These are phyloP conservation scores for Wallacemonas sp. DNA, from an alignment of 208 protist genomes.

Conservation along the genomic window DNA sequence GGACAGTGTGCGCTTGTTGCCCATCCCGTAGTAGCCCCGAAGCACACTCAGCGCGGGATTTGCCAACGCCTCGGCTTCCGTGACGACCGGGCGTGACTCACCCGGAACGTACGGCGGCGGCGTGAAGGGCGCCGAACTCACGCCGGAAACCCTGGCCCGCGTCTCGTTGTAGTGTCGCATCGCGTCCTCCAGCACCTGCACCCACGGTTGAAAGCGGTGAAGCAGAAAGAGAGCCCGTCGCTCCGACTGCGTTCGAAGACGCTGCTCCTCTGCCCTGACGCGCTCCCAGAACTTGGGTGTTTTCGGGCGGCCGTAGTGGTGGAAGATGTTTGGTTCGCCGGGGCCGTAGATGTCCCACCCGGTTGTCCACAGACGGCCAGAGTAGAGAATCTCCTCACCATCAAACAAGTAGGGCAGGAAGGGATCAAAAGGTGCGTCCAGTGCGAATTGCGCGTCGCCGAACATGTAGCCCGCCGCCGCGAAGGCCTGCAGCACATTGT, in stretches of 20 bases:
- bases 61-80: constrained; percentile 25
- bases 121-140: not conserved
- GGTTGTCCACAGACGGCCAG: constrained; percentile 79
- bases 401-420: constrained; percentile 93
- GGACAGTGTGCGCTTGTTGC: constrained; percentile 35
- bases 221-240: constrained; percentile 55
- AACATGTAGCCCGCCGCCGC: constrained; percentile 79
- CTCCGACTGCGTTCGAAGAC: constrained; percentile 16
- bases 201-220: constrained; percentile 41
- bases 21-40: constrained; percentile 56
- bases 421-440: constrained; percentile 91
- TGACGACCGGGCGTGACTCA: constrained; percentile 37
- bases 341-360: constrained; percentile 90
- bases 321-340: constrained; percentile 61
- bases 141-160: not conserved
- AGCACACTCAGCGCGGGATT: constrained; percentile 27
- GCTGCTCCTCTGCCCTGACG: constrained; percentile 5
- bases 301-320: constrained; percentile 65
- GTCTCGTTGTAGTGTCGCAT: constrained; percentile 11
- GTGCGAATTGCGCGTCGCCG: constrained; percentile 64
- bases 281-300: constrained; percentile 50
- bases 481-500: constrained; percentile 55
- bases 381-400: constrained; percentile 91
- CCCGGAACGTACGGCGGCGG: constrained; percentile 19
- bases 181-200: constrained; percentile 22